Evolutionary conservation across 352 stramenopile genomes (phyloP), one percentile per base, ranked within the genome.

Genomic region (Phytophthora ramorum): DNA sequence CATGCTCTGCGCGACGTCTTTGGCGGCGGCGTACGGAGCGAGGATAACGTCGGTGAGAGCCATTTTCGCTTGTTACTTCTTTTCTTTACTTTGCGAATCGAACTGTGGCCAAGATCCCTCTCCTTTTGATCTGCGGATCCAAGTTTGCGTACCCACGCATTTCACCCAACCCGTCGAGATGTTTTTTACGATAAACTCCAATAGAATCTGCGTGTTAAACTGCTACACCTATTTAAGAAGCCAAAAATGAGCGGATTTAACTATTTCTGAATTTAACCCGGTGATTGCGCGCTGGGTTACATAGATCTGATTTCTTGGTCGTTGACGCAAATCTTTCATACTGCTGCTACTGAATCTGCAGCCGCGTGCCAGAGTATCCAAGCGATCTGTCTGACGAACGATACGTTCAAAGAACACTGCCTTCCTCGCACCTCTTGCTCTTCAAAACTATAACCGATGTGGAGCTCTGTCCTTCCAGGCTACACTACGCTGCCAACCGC

Each of bases 1-100:
- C 48, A 51, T 65, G 50, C 55, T 58, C 52, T 77, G 69, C 46
- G 66, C 70, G 37, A 61, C 28, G 53, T 75, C 61, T 46, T 70
- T 70, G 56, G 58, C 65, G 20, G 57, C 51, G 24, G 47, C 41
- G 37, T 68, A 78, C 17, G 65, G 53, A 28, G 70, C 35, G 60
- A 73, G 24, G 43, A 78, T 56, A n/a, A 65, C 22, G 51, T 78
- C 66, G 40, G 57, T 68, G 60, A 78, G 20, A 38, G 52, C 57
- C 70, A 75, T 78, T 32, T 63, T 58, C n/a, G 8, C 30, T 8
- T 60, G 6, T 17, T 40, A 46, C 41, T 63, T 55, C n/a, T n/a
- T n/a, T n/a, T n/a, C n/a, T n/a, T n/a, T n/a, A n/a, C n/a, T 46
- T 34, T 34, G 34, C 26, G 34, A 50, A 60, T 46, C 35, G 46